These are phyloP conservation scores for Gnetum montanum DNA, from an alignment of 75 land plant species.

Conservation along the genomic window DNA sequence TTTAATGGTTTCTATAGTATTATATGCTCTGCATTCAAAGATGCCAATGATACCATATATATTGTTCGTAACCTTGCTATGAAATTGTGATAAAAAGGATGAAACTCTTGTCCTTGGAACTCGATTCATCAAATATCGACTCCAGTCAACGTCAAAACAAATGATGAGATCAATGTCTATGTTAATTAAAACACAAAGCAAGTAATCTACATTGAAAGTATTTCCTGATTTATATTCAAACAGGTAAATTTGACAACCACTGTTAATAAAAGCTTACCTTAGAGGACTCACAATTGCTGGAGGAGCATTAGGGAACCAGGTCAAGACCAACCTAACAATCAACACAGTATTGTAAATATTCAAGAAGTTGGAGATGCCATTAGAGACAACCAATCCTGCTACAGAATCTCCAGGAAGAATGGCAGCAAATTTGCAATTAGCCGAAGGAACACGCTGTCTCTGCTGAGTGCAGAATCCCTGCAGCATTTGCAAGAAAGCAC, in stretches of 20 bases:
- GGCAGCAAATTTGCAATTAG: slow-evolving; percentile 66
- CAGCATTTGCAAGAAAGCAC: not conserved
- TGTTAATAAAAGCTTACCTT: slow-evolving; percentile 33
- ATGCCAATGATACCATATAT: too few relatives aligned
- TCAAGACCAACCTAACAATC: slow-evolving; percentile 72
- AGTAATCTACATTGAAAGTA: too few relatives aligned
- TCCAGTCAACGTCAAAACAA: too few relatives aligned
- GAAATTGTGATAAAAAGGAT: too few relatives aligned
- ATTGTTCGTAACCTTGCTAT: too few relatives aligned
- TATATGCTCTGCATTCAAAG: too few relatives aligned
- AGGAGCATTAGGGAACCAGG: slow-evolving; percentile 96
- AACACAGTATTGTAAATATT: slow-evolving; percentile 82
- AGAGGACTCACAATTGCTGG: slow-evolving; percentile 84
- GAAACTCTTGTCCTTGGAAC: too few relatives aligned
- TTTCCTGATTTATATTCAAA: too few relatives aligned
- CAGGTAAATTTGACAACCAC: not conserved
- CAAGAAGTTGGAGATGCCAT: slow-evolving; percentile 71
- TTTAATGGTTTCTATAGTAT: too few relatives aligned
- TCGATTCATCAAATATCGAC: too few relatives aligned
- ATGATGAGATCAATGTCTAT: too few relatives aligned
- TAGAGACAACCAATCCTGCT: slow-evolving; percentile 76
- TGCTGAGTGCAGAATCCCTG: not conserved
- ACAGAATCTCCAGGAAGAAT: slow-evolving; percentile 86
- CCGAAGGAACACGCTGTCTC: not conserved
- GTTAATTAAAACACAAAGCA: too few relatives aligned